Conservation (phyloP, 768 basidiomycete genomes). For the Coprinopsis strossmayeri region DNA sequence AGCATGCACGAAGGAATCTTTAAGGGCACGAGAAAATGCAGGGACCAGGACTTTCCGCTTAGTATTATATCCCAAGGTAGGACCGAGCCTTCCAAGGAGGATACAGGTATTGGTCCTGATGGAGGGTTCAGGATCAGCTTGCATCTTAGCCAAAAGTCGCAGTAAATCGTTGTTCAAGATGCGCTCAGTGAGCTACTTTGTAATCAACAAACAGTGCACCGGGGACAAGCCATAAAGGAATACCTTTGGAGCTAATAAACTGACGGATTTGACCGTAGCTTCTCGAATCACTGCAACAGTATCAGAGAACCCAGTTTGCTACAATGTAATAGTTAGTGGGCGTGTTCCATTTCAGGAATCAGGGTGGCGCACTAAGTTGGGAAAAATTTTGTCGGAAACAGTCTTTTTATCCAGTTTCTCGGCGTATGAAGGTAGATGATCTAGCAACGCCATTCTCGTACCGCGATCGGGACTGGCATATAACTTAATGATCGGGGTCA, state of each 20-base stretch:
- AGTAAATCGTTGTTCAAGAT: constrained; percentile 96
- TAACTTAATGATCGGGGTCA: constrained; percentile 77
- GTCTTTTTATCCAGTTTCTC: constrained; percentile 83
- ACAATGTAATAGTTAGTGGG: not conserved
- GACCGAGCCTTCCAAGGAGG: constrained; percentile 85
- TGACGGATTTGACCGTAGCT: constrained; percentile 86
- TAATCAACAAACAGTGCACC: not conserved
- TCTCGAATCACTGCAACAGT: constrained; percentile 93
- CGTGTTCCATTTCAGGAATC: not conserved
- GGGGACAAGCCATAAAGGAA: constrained; percentile 6
- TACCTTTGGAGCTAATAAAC: constrained; percentile 80
- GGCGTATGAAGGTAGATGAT: constrained; percentile 75
- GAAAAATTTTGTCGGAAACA: constrained; percentile 88
- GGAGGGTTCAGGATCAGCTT: constrained; percentile 87
- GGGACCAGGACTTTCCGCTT: constrained; percentile 96
- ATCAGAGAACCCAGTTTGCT: constrained; percentile 96
- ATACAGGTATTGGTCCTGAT: constrained; percentile 98
- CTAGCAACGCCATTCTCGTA: constrained; percentile 88
- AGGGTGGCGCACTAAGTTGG: constrained; percentile 65
- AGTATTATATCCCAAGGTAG: constrained; percentile 78
- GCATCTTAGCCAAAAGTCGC: constrained; percentile 86
- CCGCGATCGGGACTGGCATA: constrained; percentile 90
- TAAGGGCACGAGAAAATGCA: constrained; percentile 84
- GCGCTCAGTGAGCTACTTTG: constrained; percentile 71
- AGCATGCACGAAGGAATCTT: constrained; percentile 89